Base-by-base conservation (phyloP, 495 filamentous ascomycete genomes). In the Talaromyces thailandensis region DNA sequence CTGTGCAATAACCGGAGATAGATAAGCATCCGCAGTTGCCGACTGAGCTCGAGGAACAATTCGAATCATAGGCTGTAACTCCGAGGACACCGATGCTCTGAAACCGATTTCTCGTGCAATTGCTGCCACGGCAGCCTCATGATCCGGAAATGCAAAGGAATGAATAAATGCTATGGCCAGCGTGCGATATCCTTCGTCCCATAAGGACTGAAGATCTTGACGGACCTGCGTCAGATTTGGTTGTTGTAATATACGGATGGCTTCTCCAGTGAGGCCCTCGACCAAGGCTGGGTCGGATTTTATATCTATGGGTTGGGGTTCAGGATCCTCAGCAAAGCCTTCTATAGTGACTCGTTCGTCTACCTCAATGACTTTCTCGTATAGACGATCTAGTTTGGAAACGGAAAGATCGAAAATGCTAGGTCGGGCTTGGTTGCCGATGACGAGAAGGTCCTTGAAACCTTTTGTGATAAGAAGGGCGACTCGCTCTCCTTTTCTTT, bases 1-100 rank as follows among this genome's bases (percentile, higher is more conserved):
- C 71, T 93, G 92, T 71, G 92, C 92, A 68, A 98, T 98, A 9
- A 92, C 90, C 0, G 94, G 94, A 2, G 94, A 98, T 5, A 98
- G 82, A 70, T 98, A 98, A 4, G 94, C 94, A 76, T 98, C 94
- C 6, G 93, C 94, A 28, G 92, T 95, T 9, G 94, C 90, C 16
- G 91, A 96, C 9, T 93, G 97, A 12, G 91, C 93, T 60, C 94
- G 79, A 26, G 93, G 88, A 28, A 84, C 81, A 35, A 84, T 73
- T 62, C 80, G 81, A 65, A 84, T 97, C 93, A 97, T 98, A 26
- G 94, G 94, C 86, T 96, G 96, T 28, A 83, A 56, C 55, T 78
- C 80, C 56, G 74, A 82, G 28, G 68, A 80, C n/a, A 76, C 68
- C 82, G 73, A 98, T 40, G 79, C 78, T n/a, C 74, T 80, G 63